Conservation (phyloP, 306 rosid species). For the Acmispon strigosus region DNA sequence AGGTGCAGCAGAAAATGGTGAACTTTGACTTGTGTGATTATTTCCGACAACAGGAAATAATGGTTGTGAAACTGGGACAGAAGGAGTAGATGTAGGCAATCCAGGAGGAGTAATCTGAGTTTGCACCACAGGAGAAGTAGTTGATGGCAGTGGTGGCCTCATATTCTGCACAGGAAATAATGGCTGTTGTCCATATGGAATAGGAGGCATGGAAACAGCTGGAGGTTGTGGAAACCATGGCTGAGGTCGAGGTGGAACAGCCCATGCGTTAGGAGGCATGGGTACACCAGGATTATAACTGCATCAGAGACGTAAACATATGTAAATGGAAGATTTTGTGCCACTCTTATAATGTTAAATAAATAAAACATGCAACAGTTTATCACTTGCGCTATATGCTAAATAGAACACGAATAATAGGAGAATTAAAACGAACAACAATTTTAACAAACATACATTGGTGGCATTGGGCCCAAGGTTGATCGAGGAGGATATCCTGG, state of each 20-base stretch:
- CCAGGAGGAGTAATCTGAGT: conserved; percentile 81
- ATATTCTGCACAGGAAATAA: conserved; percentile 92
- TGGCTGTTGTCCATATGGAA: conserved; percentile 71
- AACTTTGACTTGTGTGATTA: conserved; percentile 47
- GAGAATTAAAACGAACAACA: neutral
- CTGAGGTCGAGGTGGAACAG: conserved; percentile 75
- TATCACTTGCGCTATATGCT: neutral
- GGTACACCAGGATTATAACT: conserved; percentile 68
- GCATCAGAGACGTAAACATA: conserved; percentile 15
- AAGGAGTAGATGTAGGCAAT: conserved; percentile 54
- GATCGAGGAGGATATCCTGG: conserved; percentile 69
- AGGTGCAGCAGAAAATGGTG: conserved; percentile 54
- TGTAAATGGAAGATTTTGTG: neutral
- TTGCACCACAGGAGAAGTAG: conserved; percentile 47
- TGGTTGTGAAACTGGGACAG: conserved; percentile 86
- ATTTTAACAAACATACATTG: conserved; percentile 58
- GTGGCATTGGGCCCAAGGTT: conserved; percentile 51
- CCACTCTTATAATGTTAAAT: neutral
- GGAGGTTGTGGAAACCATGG: conserved; percentile 82
- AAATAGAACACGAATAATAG: neutral
- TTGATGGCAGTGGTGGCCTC: conserved; percentile 60
- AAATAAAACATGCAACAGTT: neutral
- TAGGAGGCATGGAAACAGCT: conserved; percentile 65
- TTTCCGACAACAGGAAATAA: conserved; percentile 88
- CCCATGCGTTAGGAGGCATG: conserved; percentile 62